These are phyloP conservation scores for Linanthus parryae DNA, from an alignment of 148 eudicot species.

Conservation along the genomic window DNA sequence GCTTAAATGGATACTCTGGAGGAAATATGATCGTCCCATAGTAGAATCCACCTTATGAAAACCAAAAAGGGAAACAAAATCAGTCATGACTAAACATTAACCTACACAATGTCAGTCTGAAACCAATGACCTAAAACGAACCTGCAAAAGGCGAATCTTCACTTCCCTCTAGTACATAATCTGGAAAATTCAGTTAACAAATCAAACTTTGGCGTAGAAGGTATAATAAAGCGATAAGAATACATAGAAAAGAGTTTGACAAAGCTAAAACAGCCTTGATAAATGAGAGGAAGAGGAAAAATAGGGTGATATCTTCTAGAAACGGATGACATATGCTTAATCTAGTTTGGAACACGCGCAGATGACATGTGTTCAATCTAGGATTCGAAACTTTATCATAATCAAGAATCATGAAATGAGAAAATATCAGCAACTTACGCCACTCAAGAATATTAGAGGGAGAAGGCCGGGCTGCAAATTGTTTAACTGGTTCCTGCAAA, in stretches of 20 bases:
- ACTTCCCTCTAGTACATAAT: conserved; percentile 93
- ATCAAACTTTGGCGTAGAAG: too few species aligned
- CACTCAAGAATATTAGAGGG: conserved; percentile 85
- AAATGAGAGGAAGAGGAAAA: too few species aligned
- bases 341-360: too few species aligned
- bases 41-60: conserved; percentile 95
- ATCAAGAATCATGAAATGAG: neutral
- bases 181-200: conserved; percentile 22
- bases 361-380: too few species aligned
- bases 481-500: conserved; percentile 76
- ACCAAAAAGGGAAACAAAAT: neutral
- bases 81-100: conserved; percentile 3
- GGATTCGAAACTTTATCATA: neutral
- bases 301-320: neutral
- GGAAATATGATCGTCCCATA: conserved; percentile 89
- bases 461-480: conserved; percentile 76
- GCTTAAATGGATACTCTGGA: conserved; percentile 89
- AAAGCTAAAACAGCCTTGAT: neutral
- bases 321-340: too few species aligned
- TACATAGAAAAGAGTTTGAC: neutral
- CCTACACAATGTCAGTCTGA: neutral
- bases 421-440: conserved; percentile 51
- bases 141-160: conserved; percentile 96
- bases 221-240: neutral
- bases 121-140: conserved; percentile 17